Conservation (phyloP, 2,329 filamentous ascomycete genomes). For the Cladosporium sp. region DNA sequence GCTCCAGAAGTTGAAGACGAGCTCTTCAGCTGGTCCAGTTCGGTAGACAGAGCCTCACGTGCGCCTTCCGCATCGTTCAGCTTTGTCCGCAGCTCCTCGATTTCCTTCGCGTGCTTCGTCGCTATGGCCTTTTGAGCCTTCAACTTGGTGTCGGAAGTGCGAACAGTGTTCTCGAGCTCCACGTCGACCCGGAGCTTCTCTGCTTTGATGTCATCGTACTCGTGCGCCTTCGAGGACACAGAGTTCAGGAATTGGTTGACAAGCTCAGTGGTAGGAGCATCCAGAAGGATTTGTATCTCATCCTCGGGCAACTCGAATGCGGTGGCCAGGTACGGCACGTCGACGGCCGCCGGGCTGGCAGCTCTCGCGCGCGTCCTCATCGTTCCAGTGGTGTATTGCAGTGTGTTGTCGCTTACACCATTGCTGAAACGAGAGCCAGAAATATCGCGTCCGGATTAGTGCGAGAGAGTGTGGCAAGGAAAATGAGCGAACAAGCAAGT, state of each 20-base stretch:
- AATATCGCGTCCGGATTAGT: neutral
- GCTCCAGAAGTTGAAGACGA: slow-evolving; percentile 68
- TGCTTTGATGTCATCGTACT: slow-evolving; percentile 75
- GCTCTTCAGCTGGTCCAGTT: slow-evolving; percentile 73
- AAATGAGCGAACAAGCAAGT: neutral
- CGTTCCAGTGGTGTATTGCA: slow-evolving; percentile 18
- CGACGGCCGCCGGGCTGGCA: slow-evolving; percentile 54
- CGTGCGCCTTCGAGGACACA: slow-evolving; percentile 73
- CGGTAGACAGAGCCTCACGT: slow-evolving; percentile 71
- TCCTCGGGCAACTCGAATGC: slow-evolving; percentile 66
- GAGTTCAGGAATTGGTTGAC: slow-evolving; percentile 70
- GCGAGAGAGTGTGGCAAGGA: neutral
- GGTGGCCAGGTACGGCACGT: slow-evolving; percentile 68
- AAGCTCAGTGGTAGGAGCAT: slow-evolving; percentile 71
- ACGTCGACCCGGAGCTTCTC: slow-evolving; percentile 88
- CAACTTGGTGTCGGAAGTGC: slow-evolving; percentile 75
- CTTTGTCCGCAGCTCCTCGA: slow-evolving; percentile 75
- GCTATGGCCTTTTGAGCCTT: slow-evolving; percentile 76
- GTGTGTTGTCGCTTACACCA: slow-evolving; percentile 5
- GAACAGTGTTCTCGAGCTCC: slow-evolving; percentile 85
- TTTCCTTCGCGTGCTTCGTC: slow-evolving; percentile 78
- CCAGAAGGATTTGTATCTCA: slow-evolving; percentile 57
- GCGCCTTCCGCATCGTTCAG: slow-evolving; percentile 77
- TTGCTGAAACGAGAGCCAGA: neutral
- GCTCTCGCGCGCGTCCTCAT: slow-evolving; percentile 46